Evolutionary conservation across 129 eudicot genomes (phyloP).

Genomic region (Scalesia atractyloides): DNA sequence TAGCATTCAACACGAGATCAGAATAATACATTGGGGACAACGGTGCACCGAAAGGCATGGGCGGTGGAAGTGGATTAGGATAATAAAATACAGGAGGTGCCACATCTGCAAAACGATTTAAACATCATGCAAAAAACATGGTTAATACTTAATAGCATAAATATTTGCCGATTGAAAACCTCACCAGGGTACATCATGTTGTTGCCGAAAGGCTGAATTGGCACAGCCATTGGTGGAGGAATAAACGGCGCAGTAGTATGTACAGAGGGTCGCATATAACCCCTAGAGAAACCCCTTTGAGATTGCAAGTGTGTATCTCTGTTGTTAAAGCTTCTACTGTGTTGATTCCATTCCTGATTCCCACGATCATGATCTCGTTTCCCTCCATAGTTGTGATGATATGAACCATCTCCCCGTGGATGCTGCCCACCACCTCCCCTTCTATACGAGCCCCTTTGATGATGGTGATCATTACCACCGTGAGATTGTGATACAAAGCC

Average conservation of each 20-base stretch:
- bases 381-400: constrained; percentile 61
- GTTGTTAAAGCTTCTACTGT: constrained; percentile 55
- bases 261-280: constrained; percentile 51
- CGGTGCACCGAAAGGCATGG: constrained; percentile 56
- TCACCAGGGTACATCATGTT: constrained; percentile 76
- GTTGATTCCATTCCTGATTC: constrained; percentile 71
- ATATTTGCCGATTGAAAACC: constrained; percentile 18
- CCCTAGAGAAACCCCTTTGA: constrained; percentile 57
- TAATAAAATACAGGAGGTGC: constrained; percentile 47
- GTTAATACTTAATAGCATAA: constrained; percentile 5
- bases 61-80: constrained; percentile 39
- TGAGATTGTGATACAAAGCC: constrained; percentile 52
- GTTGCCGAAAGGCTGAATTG: constrained; percentile 51
- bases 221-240: constrained; percentile 53
- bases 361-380: constrained; percentile 83
- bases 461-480: constrained; percentile 56
- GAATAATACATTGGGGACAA: constrained; percentile 46
- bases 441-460: constrained; percentile 56
- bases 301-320: constrained; percentile 61
- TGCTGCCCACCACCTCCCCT: constrained; percentile 46
- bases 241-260: constrained; percentile 49
- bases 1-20: constrained; percentile 57
- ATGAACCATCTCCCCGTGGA: constrained; percentile 39
- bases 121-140: constrained; percentile 24
- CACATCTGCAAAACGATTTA: constrained; percentile 49